Percentiles rank a stretch among this genome's conserved stretches.
Evolutionary conservation across 1,284 basidiomycete species (phyloP).

Genomic region (Trichosporon sp.): DNA sequence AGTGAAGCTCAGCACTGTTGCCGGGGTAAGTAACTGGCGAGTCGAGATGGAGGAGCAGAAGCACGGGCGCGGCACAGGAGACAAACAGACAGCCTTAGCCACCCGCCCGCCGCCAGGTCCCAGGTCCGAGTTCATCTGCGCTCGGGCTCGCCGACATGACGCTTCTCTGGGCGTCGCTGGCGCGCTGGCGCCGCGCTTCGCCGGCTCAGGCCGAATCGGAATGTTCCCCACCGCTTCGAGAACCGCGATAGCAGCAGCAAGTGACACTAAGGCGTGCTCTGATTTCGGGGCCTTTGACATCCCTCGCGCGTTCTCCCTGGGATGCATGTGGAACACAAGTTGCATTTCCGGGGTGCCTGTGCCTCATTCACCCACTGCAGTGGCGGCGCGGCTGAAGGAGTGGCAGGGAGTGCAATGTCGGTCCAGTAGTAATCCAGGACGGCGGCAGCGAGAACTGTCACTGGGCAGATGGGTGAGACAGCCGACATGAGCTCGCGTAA

Average conservation of each 20-base stretch:
- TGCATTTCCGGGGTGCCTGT: neutral
- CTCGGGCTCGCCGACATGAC: neutral
- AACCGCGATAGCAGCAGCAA: neutral
- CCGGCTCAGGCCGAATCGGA: neutral
- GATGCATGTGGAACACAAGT: neutral
- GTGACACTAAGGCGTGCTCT: neutral
- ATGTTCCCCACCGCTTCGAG: neutral
- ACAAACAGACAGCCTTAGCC: neutral
- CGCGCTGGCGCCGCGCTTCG: neutral
- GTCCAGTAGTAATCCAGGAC: neutral
- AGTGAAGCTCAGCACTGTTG: neutral
- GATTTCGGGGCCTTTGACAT: neutral
- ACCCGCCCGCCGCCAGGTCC: neutral
- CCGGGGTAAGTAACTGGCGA: neutral
- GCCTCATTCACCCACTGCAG: neutral
- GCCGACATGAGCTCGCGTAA: neutral
- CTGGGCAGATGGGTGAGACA: neutral
- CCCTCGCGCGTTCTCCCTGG: neutral
- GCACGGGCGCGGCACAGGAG: neutral
- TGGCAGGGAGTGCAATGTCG: neutral
- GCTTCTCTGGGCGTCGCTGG: neutral
- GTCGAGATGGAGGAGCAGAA: neutral
- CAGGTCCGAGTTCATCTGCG: neutral
- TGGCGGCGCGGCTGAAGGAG: neutral
- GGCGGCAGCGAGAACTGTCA: neutral